A percentile compares a stretch with the other conserved stretches of the same genome.
These are phyloP conservation scores for Aspergillus leporis DNA, from an alignment of 495 filamentous ascomycete species.

Conservation along the genomic window DNA sequence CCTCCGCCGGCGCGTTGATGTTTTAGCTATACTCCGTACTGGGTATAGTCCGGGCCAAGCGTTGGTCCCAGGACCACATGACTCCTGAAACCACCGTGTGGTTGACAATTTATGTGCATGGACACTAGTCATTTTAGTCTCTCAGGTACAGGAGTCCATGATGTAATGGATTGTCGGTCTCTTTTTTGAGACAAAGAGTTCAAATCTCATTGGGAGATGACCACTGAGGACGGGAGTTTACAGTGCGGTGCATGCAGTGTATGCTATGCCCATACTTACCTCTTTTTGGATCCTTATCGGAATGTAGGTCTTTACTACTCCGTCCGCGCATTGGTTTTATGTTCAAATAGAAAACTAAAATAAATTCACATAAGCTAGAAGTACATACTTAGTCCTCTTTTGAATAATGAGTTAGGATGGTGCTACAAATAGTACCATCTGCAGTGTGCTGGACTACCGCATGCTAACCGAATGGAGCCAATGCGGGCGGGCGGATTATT, in stretches of 20 bases:
- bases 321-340: too few species aligned
- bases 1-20: too few species aligned
- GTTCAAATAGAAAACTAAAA: too few species aligned
- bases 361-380: too few species aligned
- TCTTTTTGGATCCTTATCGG: too few species aligned
- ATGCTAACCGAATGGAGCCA: neutral
- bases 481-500: constrained; percentile 6
- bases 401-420: neutral
- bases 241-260: too few species aligned
- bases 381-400: too few species aligned
- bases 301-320: too few species aligned
- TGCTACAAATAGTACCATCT: too few species aligned
- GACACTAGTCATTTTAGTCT: neutral
- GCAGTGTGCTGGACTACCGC: neutral
- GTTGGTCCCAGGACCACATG: neutral
- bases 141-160: neutral
- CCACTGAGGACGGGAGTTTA: neutral
- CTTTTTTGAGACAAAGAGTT: constrained; percentile 1
- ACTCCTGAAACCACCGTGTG: constrained; percentile 10
- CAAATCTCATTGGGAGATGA: neutral
- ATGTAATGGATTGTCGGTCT: constrained; percentile 7
- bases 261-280: too few species aligned
- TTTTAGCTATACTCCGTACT: too few species aligned
- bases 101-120: neutral
- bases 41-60: too few species aligned